Evolutionary conservation across 768 basidiomycete genomes (phyloP), one percentile per base, ranked within the genome.

Genomic region (Albatrellus ellisii): DNA sequence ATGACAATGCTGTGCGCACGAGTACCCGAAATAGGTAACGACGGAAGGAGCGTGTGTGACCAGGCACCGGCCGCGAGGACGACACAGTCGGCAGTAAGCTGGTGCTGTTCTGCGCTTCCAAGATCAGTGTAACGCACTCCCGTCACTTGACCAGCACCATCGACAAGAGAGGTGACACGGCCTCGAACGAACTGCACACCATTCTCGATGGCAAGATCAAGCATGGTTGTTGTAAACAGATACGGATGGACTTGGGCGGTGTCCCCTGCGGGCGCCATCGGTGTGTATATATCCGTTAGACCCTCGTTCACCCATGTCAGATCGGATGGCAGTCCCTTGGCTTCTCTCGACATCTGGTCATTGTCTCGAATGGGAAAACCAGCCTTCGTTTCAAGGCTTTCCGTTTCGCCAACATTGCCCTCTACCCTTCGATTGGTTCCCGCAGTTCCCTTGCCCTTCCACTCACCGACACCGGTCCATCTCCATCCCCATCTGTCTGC

Each of bases 41-140:
- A 47, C 7, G 70, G 63, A 25, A 81, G 39, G 44, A 92, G 56
- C 7, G 54, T 54, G 6, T 84, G 67, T 0, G 86, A 84, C 89
- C 90, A 95, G 12, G 86, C 82, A 20, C 90, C 90, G n/a, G 84
- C 84, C 29, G 78, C 71, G 38, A 95, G 58, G 29, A 94, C 64
- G 47, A 90, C 73, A 42, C 79, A 68, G 8, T 80, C 79, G 12
- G 81, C 79, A 0, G 66, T 57, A 14, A 81, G 52, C n/a, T 58
- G 59, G 43, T 56, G 56, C 35, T 39, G 26, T 5, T 53, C 48
- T 38, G 48, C 44, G 12, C 57, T 54, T 10, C 50, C 55, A 2
- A 46, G 41, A 18, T 57, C 57, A n/a, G 39, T 43, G 53, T 63
- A 66, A 15, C 56, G 54, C 32, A 83, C 70, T 9, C 73, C 71